Percentiles rank a stretch among this genome's conserved stretches.
These are phyloP conservation scores for Yamadazyma endophytica DNA, from an alignment of 805 yeast species.

Conservation along the genomic window DNA sequence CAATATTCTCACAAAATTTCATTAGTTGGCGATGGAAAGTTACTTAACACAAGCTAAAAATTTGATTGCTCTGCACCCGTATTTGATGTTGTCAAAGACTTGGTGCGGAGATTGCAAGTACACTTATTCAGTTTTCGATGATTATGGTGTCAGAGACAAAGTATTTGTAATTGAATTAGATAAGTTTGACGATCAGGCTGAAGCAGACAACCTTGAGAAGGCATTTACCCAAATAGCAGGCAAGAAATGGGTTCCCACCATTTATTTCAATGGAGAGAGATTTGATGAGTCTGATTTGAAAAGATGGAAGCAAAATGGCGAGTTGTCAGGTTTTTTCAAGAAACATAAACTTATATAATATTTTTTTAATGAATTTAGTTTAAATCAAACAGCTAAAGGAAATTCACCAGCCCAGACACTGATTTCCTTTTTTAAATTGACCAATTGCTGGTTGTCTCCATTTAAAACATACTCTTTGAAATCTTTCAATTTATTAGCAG, in stretches of 20 bases:
- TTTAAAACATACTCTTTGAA: slow-evolving; percentile 79
- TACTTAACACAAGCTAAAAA: slow-evolving; percentile 32
- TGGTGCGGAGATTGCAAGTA: slow-evolving; percentile 82
- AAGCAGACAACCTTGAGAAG: slow-evolving; percentile 49
- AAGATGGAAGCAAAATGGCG: slow-evolving; percentile 28
- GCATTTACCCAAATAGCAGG: slow-evolving; percentile 56
- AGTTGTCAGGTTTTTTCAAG: slow-evolving; percentile 30
- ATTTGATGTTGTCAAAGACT: slow-evolving; percentile 59
- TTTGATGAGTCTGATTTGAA: slow-evolving; percentile 55
- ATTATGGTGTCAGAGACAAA: slow-evolving; percentile 47
- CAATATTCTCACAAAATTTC: neutral
- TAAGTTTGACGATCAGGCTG: slow-evolving; percentile 40
- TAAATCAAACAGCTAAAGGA: slow-evolving; percentile 47
- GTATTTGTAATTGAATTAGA: slow-evolving; percentile 60
- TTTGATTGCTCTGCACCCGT: slow-evolving; percentile 43
- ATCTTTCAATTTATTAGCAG: slow-evolving; percentile 93
- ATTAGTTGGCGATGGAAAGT: too few species aligned
- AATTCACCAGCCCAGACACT: slow-evolving; percentile 86
- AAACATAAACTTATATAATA: slow-evolving; percentile 15
- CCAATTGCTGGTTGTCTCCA: slow-evolving; percentile 63
- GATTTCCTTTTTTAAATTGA: slow-evolving; percentile 70
- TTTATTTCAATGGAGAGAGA: slow-evolving; percentile 54
- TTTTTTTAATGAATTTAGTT: neutral
- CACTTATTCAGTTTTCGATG: slow-evolving; percentile 51
- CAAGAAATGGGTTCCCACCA: slow-evolving; percentile 66